Evolutionary conservation across 2,329 filamentous ascomycete genomes (phyloP).

Genomic region (Periconia sp.): DNA sequence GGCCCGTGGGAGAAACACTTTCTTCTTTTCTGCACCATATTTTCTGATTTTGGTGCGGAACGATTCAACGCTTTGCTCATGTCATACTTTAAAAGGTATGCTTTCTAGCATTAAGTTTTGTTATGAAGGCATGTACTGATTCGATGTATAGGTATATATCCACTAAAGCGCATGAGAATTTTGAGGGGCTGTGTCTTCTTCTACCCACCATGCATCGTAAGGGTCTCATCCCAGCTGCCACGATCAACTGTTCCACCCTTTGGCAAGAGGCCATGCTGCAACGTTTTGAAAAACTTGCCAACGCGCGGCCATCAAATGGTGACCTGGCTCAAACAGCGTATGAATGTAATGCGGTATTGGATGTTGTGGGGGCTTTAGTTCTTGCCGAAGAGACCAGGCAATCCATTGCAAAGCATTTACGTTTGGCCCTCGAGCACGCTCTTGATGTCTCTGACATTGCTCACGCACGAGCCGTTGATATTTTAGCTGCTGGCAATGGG

Average conservation of each 20-base stretch:
- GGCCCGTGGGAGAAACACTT: constrained; percentile 72
- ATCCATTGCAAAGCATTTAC: constrained; percentile 23
- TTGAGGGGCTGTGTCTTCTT: constrained; percentile 30
- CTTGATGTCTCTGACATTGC: constrained; percentile 7
- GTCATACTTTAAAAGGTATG: constrained; percentile 75
- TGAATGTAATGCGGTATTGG: constrained; percentile 34
- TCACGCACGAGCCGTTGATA: constrained; percentile 12
- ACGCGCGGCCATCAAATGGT: constrained; percentile 1
- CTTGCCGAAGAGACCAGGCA: constrained; percentile 21
- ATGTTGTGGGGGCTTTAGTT: constrained; percentile 23
- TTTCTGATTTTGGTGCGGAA: constrained; percentile 71
- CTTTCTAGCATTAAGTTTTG: neutral
- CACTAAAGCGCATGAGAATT: constrained; percentile 36
- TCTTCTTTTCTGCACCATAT: constrained; percentile 80
- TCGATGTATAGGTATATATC: constrained; percentile 65
- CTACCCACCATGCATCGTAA: constrained; percentile 32
- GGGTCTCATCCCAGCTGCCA: constrained; percentile 17
- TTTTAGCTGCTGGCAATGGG: constrained; percentile 73
- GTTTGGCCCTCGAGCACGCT: constrained; percentile 20
- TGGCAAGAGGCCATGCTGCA: constrained; percentile 57
- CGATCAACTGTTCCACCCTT: constrained; percentile 23
- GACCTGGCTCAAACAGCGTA: constrained; percentile 17
- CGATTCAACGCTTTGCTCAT: constrained; percentile 80
- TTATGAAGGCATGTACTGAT: constrained; percentile 17
- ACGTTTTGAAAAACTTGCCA: constrained; percentile 63